These are phyloP conservation scores for Xylariaceae sp. DNA, from an alignment of 2,329 filamentous ascomycete species.

Conservation along the genomic window DNA sequence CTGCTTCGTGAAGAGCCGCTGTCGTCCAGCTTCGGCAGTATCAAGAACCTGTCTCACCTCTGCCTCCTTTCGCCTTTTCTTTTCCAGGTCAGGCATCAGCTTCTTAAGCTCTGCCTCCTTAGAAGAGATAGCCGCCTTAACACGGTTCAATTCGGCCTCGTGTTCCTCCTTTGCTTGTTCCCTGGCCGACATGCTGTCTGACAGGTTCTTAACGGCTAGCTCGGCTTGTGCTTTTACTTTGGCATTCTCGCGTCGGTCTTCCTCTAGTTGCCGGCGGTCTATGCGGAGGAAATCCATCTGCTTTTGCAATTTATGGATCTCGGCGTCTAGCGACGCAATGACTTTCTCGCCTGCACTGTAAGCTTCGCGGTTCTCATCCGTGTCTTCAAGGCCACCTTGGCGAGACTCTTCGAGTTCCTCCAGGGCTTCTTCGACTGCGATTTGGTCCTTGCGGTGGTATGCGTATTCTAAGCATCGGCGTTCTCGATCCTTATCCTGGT, in stretches of 20 bases:
- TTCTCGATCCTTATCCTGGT: conserved; percentile 92
- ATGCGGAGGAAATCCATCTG: conserved; percentile 80
- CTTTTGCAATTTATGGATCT: conserved; percentile 75
- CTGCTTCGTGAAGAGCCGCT: conserved; percentile 87
- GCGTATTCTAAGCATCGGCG: conserved; percentile 90
- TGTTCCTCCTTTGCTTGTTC: conserved; percentile 69
- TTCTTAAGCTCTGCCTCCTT: conserved; percentile 73
- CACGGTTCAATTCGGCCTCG: conserved; percentile 64
- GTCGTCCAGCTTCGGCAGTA: conserved; percentile 67
- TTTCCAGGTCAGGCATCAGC: conserved; percentile 72
- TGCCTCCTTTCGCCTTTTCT: conserved; percentile 68
- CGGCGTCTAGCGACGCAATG: conserved; percentile 69
- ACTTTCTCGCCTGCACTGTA: conserved; percentile 77
- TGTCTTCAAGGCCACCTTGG: conserved; percentile 77
- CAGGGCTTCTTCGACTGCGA: conserved; percentile 69
- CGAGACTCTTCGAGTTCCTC: conserved; percentile 79
- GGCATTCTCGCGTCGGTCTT: conserved; percentile 79
- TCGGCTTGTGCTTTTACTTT: conserved; percentile 80
- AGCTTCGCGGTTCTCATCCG: conserved; percentile 72
- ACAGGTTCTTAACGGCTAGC: conserved; percentile 73
- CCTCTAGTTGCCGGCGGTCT: conserved; percentile 82
- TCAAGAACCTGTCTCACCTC: conserved; percentile 68
- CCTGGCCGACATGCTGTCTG: conserved; percentile 75
- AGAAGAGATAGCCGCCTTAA: conserved; percentile 68
- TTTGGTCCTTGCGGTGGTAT: conserved; percentile 85